A percentile compares a stretch with the other conserved stretches of the same genome.
phyloP scores from a whole-genome alignment of 805 yeast species.

The Wickerhamomyces alni region DNA sequence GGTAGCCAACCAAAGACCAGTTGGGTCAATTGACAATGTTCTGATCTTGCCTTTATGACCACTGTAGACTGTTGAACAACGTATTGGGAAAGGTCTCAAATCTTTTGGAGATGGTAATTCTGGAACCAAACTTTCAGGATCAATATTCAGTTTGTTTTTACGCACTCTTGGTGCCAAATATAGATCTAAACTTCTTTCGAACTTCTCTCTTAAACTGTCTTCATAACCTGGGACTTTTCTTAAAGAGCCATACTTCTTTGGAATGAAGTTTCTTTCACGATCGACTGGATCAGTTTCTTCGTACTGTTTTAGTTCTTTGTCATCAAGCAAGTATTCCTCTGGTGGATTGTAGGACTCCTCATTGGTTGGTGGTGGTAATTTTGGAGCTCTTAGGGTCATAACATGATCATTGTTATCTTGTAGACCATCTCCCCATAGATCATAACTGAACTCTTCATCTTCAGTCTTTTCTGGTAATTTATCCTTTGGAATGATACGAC shows the following conservation, averaged over 20 bases:
- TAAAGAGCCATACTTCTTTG: slow-evolving; percentile 74
- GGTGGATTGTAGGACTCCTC: slow-evolving; percentile 98
- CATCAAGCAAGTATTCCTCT: slow-evolving; percentile 79
- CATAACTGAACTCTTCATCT: slow-evolving; percentile 53
- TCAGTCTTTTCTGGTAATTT: slow-evolving; percentile 43
- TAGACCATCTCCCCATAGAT: slow-evolving; percentile 80
- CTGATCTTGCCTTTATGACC: slow-evolving; percentile 87
- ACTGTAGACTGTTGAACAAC: slow-evolving; percentile 72
- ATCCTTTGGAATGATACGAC: slow-evolving; percentile 78
- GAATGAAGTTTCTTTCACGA: slow-evolving; percentile 72
- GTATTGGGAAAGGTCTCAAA: slow-evolving; percentile 92
- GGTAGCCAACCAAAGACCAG: slow-evolving; percentile 93
- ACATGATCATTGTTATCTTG: slow-evolving; percentile 64
- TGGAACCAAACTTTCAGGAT: slow-evolving; percentile 93
- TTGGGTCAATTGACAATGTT: slow-evolving; percentile 76
- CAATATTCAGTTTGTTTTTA: slow-evolving; percentile 83
- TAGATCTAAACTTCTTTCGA: slow-evolving; percentile 89
- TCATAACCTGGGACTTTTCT: slow-evolving; percentile 93
- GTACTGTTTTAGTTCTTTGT: slow-evolving; percentile 73
- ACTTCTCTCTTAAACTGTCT: slow-evolving; percentile 80
- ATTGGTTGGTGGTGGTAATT: slow-evolving; percentile 90
- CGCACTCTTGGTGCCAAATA: slow-evolving; percentile 96
- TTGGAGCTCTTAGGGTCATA: slow-evolving; percentile 93
- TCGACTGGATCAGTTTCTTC: slow-evolving; percentile 65
- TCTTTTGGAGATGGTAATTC: slow-evolving; percentile 96